A percentile compares a stretch with the other conserved stretches of the same genome.
Evolutionary conservation across 257 asterid species (phyloP).

Genomic region (Oldenlandia corymbosa): DNA sequence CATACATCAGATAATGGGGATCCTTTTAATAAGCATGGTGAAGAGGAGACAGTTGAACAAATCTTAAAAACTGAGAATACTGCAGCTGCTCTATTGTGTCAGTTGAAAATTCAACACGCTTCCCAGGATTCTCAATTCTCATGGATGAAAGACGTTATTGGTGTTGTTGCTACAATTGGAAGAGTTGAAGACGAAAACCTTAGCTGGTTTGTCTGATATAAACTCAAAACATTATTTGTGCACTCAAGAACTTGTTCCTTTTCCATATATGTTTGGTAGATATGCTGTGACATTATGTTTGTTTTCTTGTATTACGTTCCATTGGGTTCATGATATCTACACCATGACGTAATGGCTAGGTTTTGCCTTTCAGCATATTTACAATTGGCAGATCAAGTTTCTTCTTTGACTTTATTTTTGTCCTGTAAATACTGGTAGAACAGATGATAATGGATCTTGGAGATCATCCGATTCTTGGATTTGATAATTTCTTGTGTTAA

Average conservation of each 20-base stretch:
- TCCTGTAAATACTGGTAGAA: conserved; percentile 7
- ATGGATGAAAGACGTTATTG: conserved; percentile 54
- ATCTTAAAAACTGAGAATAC: conserved; percentile 49
- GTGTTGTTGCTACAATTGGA: conserved; percentile 75
- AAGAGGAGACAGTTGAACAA: conserved; percentile 38
- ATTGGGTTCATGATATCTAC: background rate
- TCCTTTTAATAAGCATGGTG: conserved; percentile 24
- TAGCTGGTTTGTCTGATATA: conserved; percentile 56
- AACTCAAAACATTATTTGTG: background rate
- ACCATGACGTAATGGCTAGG: background rate
- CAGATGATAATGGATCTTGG: background rate
- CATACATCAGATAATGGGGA: conserved; percentile 26
- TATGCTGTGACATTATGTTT: background rate
- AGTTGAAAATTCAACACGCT: conserved; percentile 39
- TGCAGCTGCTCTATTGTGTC: conserved; percentile 56
- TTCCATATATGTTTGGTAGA: background rate
- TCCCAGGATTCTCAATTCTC: conserved; percentile 36
- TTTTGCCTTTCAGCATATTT: conserved; percentile 1
- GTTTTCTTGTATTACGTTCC: background rate
- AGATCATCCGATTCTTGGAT: background rate
- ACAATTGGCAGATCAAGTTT: background rate
- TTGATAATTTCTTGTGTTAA: conserved; percentile 20
- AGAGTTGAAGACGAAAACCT: conserved; percentile 55
- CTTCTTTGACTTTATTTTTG: background rate
- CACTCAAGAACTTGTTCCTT: background rate